phyloP scores from a whole-genome alignment of 73 alveolate genomes.

The Urostyla sp. region DNA sequence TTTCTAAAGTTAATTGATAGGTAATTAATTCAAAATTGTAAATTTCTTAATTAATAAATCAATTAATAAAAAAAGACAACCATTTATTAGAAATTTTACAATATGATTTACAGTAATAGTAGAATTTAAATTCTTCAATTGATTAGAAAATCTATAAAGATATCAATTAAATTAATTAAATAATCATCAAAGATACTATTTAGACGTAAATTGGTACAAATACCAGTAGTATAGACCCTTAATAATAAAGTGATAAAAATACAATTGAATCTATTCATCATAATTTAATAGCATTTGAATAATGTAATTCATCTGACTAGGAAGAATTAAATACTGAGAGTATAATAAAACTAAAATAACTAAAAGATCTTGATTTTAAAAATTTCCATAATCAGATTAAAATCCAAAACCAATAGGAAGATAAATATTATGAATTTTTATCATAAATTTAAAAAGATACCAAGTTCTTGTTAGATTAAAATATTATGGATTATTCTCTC shows the following conservation, averaged over 20 bases:
- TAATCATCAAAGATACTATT: too few species aligned
- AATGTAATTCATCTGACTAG: neutral
- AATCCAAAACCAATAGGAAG: neutral
- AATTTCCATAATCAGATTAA: slow-evolving; percentile 9
- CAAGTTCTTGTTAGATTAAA: neutral
- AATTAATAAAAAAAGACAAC: too few species aligned
- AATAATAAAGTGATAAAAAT: too few species aligned
- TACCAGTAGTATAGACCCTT: too few species aligned
- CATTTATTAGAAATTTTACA: too few species aligned
- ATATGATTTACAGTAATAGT: too few species aligned
- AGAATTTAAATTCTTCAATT: too few species aligned
- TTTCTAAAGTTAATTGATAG: slow-evolving; percentile 9
- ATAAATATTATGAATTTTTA: neutral
- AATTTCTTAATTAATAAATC: too few species aligned
- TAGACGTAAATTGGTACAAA: too few species aligned
- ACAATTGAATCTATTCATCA: neutral
- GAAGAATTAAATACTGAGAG: neutral
- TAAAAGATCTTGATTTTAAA: slow-evolving; percentile 30
- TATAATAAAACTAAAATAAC: neutral
- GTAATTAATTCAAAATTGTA: too few species aligned
- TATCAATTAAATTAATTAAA: too few species aligned
- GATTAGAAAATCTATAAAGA: too few species aligned
- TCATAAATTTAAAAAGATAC: slow-evolving; percentile 5
- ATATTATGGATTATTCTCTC: slow-evolving; percentile 39
- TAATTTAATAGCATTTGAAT: neutral